Evolutionary conservation across 2,329 filamentous ascomycete species (phyloP).

Genomic region (Pestalotiopsis sp.): DNA sequence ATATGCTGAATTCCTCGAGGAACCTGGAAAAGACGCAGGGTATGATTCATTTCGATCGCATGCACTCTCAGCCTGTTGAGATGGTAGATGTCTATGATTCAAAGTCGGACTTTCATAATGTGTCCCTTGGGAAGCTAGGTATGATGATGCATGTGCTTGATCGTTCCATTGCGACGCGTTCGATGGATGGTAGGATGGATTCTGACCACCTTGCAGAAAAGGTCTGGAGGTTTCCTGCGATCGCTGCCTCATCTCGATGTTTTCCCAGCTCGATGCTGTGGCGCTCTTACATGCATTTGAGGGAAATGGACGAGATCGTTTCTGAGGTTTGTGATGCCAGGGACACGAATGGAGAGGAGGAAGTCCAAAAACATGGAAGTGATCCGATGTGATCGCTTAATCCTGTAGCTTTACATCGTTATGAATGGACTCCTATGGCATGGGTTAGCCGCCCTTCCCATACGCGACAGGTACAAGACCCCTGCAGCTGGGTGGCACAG

Average conservation of each 20-base stretch:
- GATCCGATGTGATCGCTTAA: neutral
- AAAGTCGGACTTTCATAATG: neutral
- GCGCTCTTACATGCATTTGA: neutral
- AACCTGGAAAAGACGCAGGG: neutral
- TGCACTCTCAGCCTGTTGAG: neutral
- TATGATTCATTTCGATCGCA: neutral
- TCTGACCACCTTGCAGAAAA: neutral
- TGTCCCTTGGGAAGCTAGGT: neutral
- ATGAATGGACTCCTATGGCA: too few species aligned
- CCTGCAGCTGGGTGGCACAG: neutral
- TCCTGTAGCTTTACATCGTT: neutral
- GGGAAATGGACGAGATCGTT: neutral
- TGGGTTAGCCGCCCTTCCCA: neutral
- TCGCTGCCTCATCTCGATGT: neutral
- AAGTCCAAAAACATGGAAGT: neutral
- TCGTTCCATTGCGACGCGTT: neutral
- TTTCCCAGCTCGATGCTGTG: neutral
- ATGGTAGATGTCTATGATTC: neutral
- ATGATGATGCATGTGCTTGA: neutral
- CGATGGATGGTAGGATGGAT: neutral
- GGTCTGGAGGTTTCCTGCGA: neutral
- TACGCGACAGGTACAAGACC: neutral
- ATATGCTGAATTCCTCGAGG: neutral
- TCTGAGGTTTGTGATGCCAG: neutral
- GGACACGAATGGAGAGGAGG: too few species aligned